Evolutionary conservation across 148 eudicot species (phyloP).

Genomic region (Nyssa sinensis): DNA sequence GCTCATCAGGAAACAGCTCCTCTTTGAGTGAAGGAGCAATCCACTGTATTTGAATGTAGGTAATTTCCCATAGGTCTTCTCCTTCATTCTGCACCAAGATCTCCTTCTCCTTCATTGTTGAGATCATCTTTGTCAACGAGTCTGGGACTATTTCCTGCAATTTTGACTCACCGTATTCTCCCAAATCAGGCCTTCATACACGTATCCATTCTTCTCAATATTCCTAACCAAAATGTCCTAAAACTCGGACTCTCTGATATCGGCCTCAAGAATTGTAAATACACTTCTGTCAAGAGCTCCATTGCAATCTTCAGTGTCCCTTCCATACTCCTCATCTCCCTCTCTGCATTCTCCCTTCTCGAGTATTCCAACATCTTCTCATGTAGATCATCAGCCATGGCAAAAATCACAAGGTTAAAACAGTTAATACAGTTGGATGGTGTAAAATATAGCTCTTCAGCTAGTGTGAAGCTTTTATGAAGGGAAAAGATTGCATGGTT

Average conservation of each 20-base stretch:
- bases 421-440: constrained; percentile 54
- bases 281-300: constrained; percentile 72
- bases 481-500: constrained; percentile 71
- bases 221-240: constrained; percentile 75
- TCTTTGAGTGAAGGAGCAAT: constrained; percentile 84
- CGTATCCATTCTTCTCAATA: constrained; percentile 87
- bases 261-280: constrained; percentile 53
- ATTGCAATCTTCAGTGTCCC: constrained; percentile 71
- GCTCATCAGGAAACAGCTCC: constrained; percentile 63
- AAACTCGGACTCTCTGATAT: constrained; percentile 55
- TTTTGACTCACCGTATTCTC: constrained; percentile 58
- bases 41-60: constrained; percentile 92
- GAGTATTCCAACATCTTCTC: constrained; percentile 92
- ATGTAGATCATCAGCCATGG: constrained; percentile 90
- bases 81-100: constrained; percentile 60
- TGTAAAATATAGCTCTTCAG: constrained; percentile 58
- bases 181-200: constrained; percentile 90
- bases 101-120: constrained; percentile 57
- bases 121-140: constrained; percentile 62
- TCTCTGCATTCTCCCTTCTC: constrained; percentile 75
- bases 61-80: constrained; percentile 89
- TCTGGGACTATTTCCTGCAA: constrained; percentile 66
- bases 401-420: constrained; percentile 66
- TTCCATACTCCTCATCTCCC: constrained; percentile 92
- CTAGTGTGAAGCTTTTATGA: constrained; percentile 61